Percentiles rank a stretch among this genome's conserved stretches.
Conservation (phyloP, 257 asterid genomes). For the Phtheirospermum japonicum region DNA sequence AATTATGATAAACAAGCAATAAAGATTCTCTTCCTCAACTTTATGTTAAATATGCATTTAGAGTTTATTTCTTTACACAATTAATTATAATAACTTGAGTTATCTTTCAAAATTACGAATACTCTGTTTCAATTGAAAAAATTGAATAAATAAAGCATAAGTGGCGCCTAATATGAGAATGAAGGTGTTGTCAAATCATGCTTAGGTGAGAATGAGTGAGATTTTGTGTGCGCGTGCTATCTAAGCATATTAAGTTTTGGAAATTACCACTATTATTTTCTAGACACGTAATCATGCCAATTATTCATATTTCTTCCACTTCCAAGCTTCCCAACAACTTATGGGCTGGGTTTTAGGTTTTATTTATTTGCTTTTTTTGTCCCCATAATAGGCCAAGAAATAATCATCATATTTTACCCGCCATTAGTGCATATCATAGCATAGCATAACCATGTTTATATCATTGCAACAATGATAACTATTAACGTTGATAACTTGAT, state of each 20-base stretch:
- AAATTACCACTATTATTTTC: constrained; percentile 30
- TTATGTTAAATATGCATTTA: too few species aligned
- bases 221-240: constrained; percentile 50
- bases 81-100: too few species aligned
- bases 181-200: constrained; percentile 28
- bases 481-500: background rate
- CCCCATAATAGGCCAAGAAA: constrained; percentile 13
- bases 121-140: too few species aligned
- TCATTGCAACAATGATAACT: constrained; percentile 34
- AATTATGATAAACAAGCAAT: too few species aligned
- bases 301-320: constrained; percentile 50
- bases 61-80: too few species aligned
- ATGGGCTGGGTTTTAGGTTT: constrained; percentile 38
- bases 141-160: background rate
- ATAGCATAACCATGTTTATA: constrained; percentile 21
- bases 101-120: too few species aligned
- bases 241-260: constrained; percentile 29
- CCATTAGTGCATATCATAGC: constrained; percentile 29
- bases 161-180: background rate
- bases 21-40: too few species aligned
- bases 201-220: constrained; percentile 38
- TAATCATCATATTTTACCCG: constrained; percentile 26
- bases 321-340: constrained; percentile 32
- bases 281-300: constrained; percentile 44
- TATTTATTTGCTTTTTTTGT: background rate